phyloP scores from a whole-genome alignment of 768 basidiomycete genomes.

The Daedaleopsis nitida region DNA sequence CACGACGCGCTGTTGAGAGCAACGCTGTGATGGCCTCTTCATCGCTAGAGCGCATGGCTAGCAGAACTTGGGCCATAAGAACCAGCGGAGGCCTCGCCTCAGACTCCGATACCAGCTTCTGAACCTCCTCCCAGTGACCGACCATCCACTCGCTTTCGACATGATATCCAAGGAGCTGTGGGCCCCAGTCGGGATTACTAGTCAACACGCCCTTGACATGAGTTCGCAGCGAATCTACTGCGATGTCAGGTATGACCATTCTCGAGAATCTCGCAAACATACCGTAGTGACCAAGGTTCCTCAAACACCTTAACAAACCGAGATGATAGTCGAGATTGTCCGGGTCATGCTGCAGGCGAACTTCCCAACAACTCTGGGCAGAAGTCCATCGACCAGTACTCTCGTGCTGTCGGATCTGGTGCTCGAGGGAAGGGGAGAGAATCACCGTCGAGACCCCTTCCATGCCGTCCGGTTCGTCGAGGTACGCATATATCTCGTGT shows the following conservation, averaged over 20 bases:
- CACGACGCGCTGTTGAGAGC: slow-evolving; percentile 64
- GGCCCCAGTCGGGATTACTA: slow-evolving; percentile 82
- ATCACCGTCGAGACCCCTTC: slow-evolving; percentile 92
- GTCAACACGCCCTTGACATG: slow-evolving; percentile 91
- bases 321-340: slow-evolving; percentile 88
- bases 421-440: slow-evolving; percentile 86
- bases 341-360: slow-evolving; percentile 86
- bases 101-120: slow-evolving; percentile 53
- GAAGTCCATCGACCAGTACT: slow-evolving; percentile 97
- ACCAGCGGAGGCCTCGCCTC: slow-evolving; percentile 59
- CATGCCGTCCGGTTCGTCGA: slow-evolving; percentile 99
- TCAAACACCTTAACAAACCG: slow-evolving; percentile 86
- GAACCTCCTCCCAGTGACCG: slow-evolving; percentile 88
- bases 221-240: slow-evolving; percentile 88
- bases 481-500: slow-evolving; percentile 93
- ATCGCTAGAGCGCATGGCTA: slow-evolving; percentile 72
- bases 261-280: slow-evolving; percentile 28
- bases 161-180: slow-evolving; percentile 76
- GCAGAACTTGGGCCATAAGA: slow-evolving; percentile 75
- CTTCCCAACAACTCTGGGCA: slow-evolving; percentile 99
- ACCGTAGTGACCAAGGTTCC: slow-evolving; percentile 98
- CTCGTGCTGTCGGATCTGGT: slow-evolving; percentile 97
- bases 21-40: slow-evolving; percentile 45
- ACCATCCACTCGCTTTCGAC: slow-evolving; percentile 97
- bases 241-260: slow-evolving; percentile 4